phyloP scores from a whole-genome alignment of 179 eudicot species.

The Silene coronaria region DNA sequence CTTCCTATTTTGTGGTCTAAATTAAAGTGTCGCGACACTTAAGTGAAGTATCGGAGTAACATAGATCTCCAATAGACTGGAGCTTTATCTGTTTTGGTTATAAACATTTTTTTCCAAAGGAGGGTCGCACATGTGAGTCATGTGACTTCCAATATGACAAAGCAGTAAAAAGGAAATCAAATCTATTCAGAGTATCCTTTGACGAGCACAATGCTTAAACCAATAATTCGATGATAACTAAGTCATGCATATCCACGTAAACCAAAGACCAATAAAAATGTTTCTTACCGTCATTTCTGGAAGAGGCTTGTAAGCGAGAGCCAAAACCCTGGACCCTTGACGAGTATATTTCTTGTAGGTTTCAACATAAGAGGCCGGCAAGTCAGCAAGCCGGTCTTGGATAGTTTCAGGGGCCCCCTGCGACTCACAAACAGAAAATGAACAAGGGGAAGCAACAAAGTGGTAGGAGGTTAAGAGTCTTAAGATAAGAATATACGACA shows the following conservation, averaged over 20 bases:
- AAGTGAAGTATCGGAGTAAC: too few species aligned
- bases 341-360: conserved; percentile 93
- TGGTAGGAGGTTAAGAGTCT: not conserved
- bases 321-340: conserved; percentile 97
- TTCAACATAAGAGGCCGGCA: conserved; percentile 66
- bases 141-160: not conserved
- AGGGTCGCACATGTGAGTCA: not conserved
- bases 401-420: conserved; percentile 99
- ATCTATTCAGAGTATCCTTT: not conserved
- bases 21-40: too few species aligned
- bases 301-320: conserved; percentile 81
- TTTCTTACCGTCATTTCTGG: conserved; percentile 89
- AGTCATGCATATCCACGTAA: not conserved
- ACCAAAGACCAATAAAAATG: not conserved
- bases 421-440: not conserved
- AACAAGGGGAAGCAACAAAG: not conserved
- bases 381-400: conserved; percentile 66
- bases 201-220: not conserved
- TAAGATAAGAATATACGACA: not conserved
- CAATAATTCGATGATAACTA: not conserved
- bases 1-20: too few species aligned
- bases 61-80: not conserved
- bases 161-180: not conserved
- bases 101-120: not conserved
- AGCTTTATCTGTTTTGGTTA: not conserved